A percentile compares a stretch with the other conserved stretches of the same genome.
phyloP scores from a whole-genome alignment of 768 basidiomycete species.

The Mycena chlorophos region DNA sequence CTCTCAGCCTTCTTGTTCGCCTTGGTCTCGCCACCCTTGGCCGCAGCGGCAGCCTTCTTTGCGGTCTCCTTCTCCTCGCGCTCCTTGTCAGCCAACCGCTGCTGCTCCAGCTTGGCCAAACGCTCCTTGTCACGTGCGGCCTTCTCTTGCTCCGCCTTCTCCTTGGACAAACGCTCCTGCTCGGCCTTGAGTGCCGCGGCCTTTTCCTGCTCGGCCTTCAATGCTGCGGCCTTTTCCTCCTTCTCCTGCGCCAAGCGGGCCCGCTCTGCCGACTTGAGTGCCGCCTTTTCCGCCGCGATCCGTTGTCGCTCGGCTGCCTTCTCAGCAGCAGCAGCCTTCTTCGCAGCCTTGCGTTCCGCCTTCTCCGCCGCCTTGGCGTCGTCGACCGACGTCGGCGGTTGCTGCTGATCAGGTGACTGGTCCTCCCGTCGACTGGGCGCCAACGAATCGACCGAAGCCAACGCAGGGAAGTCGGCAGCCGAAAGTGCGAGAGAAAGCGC shows the following conservation, averaged over 20 bases:
- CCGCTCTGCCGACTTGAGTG: conserved; percentile 53
- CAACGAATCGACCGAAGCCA: conserved; percentile 44
- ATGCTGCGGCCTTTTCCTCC: conserved; percentile 44
- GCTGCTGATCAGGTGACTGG: conserved; percentile 34
- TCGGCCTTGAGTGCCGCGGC: conserved; percentile 31
- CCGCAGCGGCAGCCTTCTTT: too few relatives aligned
- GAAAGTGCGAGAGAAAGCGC: conserved; percentile 60
- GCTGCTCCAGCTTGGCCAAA: conserved; percentile 37
- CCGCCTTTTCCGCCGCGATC: conserved; percentile 58
- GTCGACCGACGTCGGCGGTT: conserved; percentile 26
- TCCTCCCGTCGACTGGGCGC: conserved; percentile 26
- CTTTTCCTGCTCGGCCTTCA: conserved; percentile 41
- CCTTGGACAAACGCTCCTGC: conserved; percentile 35
- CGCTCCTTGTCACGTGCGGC: conserved; percentile 40
- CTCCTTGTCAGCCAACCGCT: conserved; percentile 34
- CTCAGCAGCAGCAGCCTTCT: conserved; percentile 62
- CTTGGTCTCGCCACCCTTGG: too few relatives aligned
- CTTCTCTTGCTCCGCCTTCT: conserved; percentile 38
- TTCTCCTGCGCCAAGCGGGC: conserved; percentile 55
- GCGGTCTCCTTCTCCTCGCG: conserved; percentile 27
- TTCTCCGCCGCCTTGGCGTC: conserved; percentile 52
- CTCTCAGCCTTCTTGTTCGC: conserved; percentile 20
- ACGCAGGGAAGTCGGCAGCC: conserved; percentile 74
- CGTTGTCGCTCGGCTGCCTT: conserved; percentile 63
- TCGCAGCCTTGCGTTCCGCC: conserved; percentile 61